These are phyloP conservation scores for Kodamaea alishanica DNA, from an alignment of 1,139 yeast species.

Conservation along the genomic window DNA sequence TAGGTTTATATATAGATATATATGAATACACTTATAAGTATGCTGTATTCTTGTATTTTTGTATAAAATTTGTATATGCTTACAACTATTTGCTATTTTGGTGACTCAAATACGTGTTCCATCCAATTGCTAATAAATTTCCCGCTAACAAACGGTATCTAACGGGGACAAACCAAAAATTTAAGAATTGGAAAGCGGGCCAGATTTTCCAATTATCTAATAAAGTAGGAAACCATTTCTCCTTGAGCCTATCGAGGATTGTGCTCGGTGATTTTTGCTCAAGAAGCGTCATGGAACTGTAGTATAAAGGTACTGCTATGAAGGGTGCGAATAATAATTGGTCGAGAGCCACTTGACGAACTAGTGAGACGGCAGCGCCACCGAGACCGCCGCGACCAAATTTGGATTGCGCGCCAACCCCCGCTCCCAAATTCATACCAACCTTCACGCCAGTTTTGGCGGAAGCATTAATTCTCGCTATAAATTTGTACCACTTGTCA, in stretches of 20 bases:
- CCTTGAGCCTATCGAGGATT: constrained; percentile 32
- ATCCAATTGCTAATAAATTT: constrained; percentile 68
- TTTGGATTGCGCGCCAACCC: not conserved
- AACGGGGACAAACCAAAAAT: constrained; percentile 70
- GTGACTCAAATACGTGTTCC: constrained; percentile 79
- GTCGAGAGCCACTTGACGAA: constrained; percentile 58
- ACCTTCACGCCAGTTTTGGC: not conserved
- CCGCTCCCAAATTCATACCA: constrained; percentile 1
- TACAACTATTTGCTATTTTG: constrained; percentile 6
- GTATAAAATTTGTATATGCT: no score
- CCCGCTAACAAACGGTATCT: constrained; percentile 65
- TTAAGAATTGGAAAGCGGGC: constrained; percentile 77
- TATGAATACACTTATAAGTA: no score
- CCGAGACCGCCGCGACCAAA: not conserved
- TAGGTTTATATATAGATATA: no score
- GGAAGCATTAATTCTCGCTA: constrained; percentile 21
- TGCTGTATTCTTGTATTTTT: no score
- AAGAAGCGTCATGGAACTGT: constrained; percentile 60
- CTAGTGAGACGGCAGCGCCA: constrained; percentile 23
- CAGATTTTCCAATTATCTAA: constrained; percentile 77
- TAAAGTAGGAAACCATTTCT: constrained; percentile 59
- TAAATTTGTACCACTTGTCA: constrained; percentile 37
- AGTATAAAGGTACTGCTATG: constrained; percentile 64
- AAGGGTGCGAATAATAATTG: constrained; percentile 78
- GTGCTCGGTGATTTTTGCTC: constrained; percentile 36